A percentile compares a stretch with the other conserved stretches of the same genome.
These are phyloP conservation scores for Cenococcum geophilum DNA, from an alignment of 495 filamentous ascomycete genomes.

Conservation along the genomic window DNA sequence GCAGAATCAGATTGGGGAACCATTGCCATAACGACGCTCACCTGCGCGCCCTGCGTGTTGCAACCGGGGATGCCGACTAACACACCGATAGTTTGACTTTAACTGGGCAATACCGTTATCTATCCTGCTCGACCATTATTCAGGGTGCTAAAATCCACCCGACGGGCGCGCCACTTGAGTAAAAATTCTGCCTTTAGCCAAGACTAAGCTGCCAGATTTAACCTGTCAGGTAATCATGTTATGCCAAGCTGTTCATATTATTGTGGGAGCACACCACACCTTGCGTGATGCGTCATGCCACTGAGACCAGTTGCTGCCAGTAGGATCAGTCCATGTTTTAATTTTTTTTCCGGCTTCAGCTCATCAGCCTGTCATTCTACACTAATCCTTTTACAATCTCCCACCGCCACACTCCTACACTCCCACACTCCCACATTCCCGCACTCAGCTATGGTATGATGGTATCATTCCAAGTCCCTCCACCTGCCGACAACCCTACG, in stretches of 20 bases:
- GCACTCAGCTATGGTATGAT: neutral
- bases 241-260: neutral
- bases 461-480: neutral
- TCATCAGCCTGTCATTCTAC: neutral
- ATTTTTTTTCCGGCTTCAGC: neutral
- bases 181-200: neutral
- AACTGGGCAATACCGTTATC: neutral
- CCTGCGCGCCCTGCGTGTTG: neutral
- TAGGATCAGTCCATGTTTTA: neutral
- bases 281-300: neutral
- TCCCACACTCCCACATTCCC: neutral
- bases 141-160: too few species aligned
- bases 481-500: conserved; percentile 1
- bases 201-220: neutral
- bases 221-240: neutral
- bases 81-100: neutral
- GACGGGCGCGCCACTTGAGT: too few species aligned
- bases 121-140: too few species aligned
- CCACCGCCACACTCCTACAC: neutral
- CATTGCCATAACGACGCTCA: neutral
- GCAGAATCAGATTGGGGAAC: too few species aligned
- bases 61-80: neutral
- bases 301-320: too few species aligned
- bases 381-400: neutral
- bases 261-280: neutral